A percentile compares a stretch with the other conserved stretches of the same genome.
These are phyloP conservation scores for Lepidium africanum DNA, from an alignment of 345 rosid species.

Conservation along the genomic window DNA sequence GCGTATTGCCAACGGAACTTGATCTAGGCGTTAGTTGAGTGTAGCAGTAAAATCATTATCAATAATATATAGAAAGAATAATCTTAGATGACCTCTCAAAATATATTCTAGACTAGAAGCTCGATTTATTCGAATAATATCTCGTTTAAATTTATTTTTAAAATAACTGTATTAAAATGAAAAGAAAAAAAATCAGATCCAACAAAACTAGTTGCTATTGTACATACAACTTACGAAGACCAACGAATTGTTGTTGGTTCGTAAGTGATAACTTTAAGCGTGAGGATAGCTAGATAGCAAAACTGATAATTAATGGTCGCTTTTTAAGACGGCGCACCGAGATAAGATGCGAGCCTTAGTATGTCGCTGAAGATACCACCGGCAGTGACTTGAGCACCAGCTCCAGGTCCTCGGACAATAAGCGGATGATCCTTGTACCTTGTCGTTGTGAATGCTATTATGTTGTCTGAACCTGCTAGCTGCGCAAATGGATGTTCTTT, in stretches of 20 bases:
- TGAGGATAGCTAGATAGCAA: slow-evolving; percentile 11
- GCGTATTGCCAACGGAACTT: too few relatives aligned
- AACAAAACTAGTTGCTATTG: slow-evolving; percentile 1
- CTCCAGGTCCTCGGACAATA: slow-evolving; percentile 96
- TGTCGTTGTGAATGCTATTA: slow-evolving; percentile 88
- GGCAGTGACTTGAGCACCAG: slow-evolving; percentile 98
- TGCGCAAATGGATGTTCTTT: slow-evolving; percentile 88
- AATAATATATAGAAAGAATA: too few relatives aligned
- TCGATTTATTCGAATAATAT: background rate
- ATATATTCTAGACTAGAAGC: background rate
- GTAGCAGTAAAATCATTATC: too few relatives aligned
- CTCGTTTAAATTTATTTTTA: background rate
- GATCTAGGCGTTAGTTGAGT: too few relatives aligned
- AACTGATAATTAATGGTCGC: background rate
- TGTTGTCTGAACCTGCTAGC: slow-evolving; percentile 86
- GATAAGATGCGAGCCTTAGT: slow-evolving; percentile 80
- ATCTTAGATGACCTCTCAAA: slow-evolving; percentile 7
- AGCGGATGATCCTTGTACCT: slow-evolving; percentile 90
- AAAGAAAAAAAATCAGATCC: background rate
- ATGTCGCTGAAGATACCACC: slow-evolving; percentile 95
- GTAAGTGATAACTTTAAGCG: background rate
- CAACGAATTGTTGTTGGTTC: slow-evolving; percentile 2
- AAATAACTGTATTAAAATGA: background rate
- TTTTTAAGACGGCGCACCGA: slow-evolving; percentile 77
- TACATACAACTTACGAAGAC: background rate